A percentile compares a stretch with the other conserved stretches of the same genome.
phyloP scores from a whole-genome alignment of 495 filamentous ascomycete species.

The Annulohypoxylon stygium region DNA sequence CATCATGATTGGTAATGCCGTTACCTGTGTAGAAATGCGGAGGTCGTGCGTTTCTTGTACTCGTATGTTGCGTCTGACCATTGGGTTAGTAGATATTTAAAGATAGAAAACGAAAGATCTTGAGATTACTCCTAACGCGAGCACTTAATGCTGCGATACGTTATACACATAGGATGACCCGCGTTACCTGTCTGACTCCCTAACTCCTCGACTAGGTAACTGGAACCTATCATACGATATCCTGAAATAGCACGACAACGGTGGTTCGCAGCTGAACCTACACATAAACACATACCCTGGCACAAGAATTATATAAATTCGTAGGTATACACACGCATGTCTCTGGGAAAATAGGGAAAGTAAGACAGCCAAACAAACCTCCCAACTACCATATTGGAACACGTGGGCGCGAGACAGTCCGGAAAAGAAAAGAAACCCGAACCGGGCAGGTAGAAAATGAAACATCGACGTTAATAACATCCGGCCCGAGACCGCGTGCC shows the following conservation, averaged over 20 bases:
- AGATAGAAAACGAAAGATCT: background rate
- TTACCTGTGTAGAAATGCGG: background rate
- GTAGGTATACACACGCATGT: background rate
- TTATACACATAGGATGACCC: background rate
- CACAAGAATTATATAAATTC: background rate
- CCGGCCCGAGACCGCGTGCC: constrained; percentile 1
- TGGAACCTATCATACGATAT: constrained; percentile 1
- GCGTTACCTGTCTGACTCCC: background rate
- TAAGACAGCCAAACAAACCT: background rate
- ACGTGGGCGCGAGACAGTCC: background rate
- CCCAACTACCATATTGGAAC: background rate
- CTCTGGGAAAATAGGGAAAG: background rate
- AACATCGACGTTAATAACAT: background rate
- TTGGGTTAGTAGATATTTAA: background rate
- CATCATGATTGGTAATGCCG: background rate
- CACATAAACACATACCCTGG: background rate
- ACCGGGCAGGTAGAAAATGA: constrained; percentile 12
- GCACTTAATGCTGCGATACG: background rate
- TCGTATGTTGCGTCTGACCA: background rate
- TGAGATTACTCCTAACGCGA: background rate
- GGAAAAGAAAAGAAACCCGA: background rate
- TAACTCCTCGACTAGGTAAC: background rate
- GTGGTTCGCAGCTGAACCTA: constrained; percentile 4
- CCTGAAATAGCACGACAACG: constrained; percentile 4
- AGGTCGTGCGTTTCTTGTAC: background rate